Evolutionary conservation across 495 filamentous ascomycete genomes (phyloP), one percentile per base, ranked within the genome.

Genomic region (Penicillium goetzii): DNA sequence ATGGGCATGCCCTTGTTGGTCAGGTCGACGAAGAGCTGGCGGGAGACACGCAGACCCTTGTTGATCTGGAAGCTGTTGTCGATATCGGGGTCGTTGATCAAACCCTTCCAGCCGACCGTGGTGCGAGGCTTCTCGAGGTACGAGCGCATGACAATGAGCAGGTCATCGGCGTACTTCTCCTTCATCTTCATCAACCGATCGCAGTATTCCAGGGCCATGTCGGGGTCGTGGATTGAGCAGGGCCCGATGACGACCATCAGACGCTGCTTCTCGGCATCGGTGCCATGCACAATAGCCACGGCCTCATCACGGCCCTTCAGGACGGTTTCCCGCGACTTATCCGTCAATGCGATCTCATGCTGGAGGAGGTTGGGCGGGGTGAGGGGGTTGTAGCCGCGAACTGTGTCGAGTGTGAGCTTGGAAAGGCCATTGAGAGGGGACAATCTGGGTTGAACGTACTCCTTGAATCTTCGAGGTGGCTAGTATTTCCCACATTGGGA

Each of bases 111-210:
- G 57, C 96, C 96, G 17, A 99, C 93, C 0, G 96, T 99, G 15
- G 96, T 99, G 66, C 96, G 89, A 25, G 96, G 96, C 82, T 99
- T 99, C 83, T 99, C 96, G 32, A 99, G 88, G 84, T 99, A 99
- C 55, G 92, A 90, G 53, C 96, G 90, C 96, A 99, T 99, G 41
- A 98, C 89, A 65, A 99, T 96, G 56, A 97, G 79, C 15, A 99
- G 84, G 70, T 97, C 92, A 69, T 92, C 86, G 66, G 88, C 81
- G 84, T 97, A 90, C 80, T 97, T 97, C 74, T 93, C 85, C 77
- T 96, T 95, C 72, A 97, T 80, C 68, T 85, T 81, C 63, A 94
- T 65, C 59, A 99, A 81, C 60, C 89, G 85, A 66, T 92, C 88
- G 81, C 92, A 95, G 86, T 99, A 99, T 74, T 97, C 92, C 58